Evolutionary conservation across 768 basidiomycete genomes (phyloP).

Genomic region (Porphyrellus cyaneotinctus): DNA sequence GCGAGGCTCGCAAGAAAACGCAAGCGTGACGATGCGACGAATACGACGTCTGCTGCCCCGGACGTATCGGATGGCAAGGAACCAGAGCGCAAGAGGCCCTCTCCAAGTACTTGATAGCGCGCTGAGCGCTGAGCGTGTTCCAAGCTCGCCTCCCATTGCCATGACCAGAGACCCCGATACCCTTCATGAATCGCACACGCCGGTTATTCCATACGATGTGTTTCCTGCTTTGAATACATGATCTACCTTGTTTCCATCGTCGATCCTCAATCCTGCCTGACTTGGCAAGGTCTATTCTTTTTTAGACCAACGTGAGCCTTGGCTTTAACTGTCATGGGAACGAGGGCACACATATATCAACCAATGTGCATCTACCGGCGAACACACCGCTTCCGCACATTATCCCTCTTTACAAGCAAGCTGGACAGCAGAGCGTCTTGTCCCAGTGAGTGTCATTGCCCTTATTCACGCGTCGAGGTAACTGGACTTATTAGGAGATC

Average conservation of each 20-base stretch:
- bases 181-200: not conserved
- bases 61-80: slow-evolving; percentile 2
- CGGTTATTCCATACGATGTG: not conserved
- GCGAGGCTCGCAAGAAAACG: slow-evolving; percentile 39
- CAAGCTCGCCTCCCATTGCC: no score
- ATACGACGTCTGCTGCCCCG: not conserved
- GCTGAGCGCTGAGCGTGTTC: not conserved
- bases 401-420: not conserved
- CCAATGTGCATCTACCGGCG: not conserved
- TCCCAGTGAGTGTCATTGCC: slow-evolving; percentile 32
- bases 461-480: not conserved
- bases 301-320: not conserved
- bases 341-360: not conserved
- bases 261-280: not conserved
- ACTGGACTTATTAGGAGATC: not conserved
- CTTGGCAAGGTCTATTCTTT: slow-evolving; percentile 20
- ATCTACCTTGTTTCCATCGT: not conserved
- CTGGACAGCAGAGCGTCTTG: no score
- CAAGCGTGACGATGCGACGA: slow-evolving; percentile 25
- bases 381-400: not conserved
- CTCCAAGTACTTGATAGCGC: slow-evolving; percentile 4
- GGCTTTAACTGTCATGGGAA: not conserved
- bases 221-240: slow-evolving; percentile 6
- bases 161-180: not conserved
- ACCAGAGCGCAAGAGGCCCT: slow-evolving; percentile 14